Percentiles rank a stretch among this genome's conserved stretches.
Conservation (phyloP, 306 rosid genomes). For the Senna siamea region DNA sequence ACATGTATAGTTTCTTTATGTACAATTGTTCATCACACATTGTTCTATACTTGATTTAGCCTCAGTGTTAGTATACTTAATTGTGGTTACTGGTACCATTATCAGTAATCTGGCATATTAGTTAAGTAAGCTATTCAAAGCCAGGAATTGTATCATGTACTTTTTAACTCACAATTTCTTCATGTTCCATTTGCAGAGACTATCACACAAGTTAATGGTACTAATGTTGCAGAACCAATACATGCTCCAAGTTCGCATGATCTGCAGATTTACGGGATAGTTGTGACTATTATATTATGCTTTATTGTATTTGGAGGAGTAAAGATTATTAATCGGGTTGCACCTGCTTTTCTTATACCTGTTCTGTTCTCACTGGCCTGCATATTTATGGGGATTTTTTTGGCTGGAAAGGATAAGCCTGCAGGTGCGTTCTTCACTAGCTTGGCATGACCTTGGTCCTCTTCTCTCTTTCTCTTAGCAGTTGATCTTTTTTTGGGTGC, state of each 20-base stretch:
- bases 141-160: slow-evolving; percentile 27
- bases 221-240: slow-evolving; percentile 63
- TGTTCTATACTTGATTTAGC: not conserved
- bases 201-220: slow-evolving; percentile 73
- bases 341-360: slow-evolving; percentile 95
- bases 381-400: slow-evolving; percentile 78
- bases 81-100: not conserved
- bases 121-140: slow-evolving; percentile 22
- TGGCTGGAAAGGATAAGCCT: slow-evolving; percentile 79
- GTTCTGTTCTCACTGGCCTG: slow-evolving; percentile 80
- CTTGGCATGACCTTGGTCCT: not conserved
- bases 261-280: slow-evolving; percentile 93
- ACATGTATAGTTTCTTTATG: slow-evolving; percentile 3
- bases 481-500: slow-evolving; percentile 10
- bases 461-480: not conserved
- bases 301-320: slow-evolving; percentile 99
- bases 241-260: slow-evolving; percentile 83
- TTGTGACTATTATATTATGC: slow-evolving; percentile 91
- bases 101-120: not conserved
- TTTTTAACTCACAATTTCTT: slow-evolving; percentile 26
- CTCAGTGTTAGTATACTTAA: slow-evolving; percentile 14
- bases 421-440: slow-evolving; percentile 57
- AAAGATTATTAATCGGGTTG: slow-evolving; percentile 97
- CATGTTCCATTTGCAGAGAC: slow-evolving; percentile 67
- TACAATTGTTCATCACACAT: not conserved